phyloP scores from a whole-genome alignment of 2,329 filamentous ascomycete species.

The Leptographium wingfieldii region DNA sequence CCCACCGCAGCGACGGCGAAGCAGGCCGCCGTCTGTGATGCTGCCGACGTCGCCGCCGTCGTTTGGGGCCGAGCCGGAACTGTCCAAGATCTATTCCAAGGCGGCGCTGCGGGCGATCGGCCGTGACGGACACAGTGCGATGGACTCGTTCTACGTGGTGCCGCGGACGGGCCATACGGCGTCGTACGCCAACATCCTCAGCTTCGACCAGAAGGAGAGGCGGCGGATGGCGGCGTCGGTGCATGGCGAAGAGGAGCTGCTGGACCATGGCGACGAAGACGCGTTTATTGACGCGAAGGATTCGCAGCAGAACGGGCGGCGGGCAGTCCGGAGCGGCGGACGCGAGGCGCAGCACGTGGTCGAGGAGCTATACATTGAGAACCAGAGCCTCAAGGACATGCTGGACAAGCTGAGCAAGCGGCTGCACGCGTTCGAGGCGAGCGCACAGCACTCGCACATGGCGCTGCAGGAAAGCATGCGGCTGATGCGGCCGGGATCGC shows the following conservation, averaged over 20 bases:
- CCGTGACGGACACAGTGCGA: conserved; percentile 48
- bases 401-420: conserved; percentile 78
- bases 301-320: conserved; percentile 26
- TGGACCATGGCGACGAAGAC: conserved; percentile 57
- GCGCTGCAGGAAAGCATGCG: conserved; percentile 74
- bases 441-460: conserved; percentile 75
- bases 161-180: conserved; percentile 83
- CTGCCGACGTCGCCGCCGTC: conserved; percentile 13
- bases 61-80: conserved; percentile 50
- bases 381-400: conserved; percentile 70
- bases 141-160: conserved; percentile 87
- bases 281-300: conserved; percentile 85
- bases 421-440: conserved; percentile 86
- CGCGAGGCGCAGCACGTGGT: conserved; percentile 51
- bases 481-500: conserved; percentile 46
- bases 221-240: conserved; percentile 41
- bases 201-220: conserved; percentile 54
- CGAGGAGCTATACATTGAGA: conserved; percentile 83
- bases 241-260: conserved; percentile 22
- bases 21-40: neutral
- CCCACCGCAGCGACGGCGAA: neutral
- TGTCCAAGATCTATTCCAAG: conserved; percentile 72
- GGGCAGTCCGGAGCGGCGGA: conserved; percentile 16
- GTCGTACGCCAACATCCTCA: conserved; percentile 83
- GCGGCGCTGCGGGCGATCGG: conserved; percentile 71